These are phyloP conservation scores for Picea sitchensis DNA, from an alignment of 75 land plant genomes.

Conservation along the genomic window DNA sequence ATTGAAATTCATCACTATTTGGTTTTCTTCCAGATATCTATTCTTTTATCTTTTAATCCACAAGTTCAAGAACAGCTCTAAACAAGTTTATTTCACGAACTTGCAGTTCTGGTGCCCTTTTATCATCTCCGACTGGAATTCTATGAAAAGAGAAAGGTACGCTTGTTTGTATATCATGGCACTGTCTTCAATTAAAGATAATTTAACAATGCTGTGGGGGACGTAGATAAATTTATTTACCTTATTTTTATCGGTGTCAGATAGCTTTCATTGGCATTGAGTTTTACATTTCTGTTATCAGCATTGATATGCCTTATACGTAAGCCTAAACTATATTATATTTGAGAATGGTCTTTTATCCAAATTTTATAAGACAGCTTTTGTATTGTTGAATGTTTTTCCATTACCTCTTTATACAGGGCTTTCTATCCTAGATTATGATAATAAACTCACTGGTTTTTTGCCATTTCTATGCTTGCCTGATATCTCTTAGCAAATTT, in stretches of 20 bases:
- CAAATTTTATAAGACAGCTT: too few species aligned
- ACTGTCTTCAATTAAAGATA: too few species aligned
- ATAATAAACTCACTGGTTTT: not conserved
- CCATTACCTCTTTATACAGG: not conserved
- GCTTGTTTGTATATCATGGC: too few species aligned
- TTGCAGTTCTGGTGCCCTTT: slow-evolving; percentile 86
- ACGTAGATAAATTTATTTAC: too few species aligned
- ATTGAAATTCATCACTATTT: slow-evolving; percentile 2
- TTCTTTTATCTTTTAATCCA: not conserved
- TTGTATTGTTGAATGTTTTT: not conserved
- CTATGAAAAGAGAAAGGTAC: slow-evolving; percentile 89
- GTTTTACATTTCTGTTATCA: too few species aligned
- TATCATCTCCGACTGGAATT: slow-evolving; percentile 67
- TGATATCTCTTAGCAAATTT: too few species aligned
- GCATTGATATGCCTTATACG: too few species aligned
- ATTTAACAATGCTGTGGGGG: too few species aligned
- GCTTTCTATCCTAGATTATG: not conserved
- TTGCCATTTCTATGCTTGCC: not conserved
- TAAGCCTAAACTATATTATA: too few species aligned
- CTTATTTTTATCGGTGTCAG: too few species aligned
- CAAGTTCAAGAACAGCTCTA: not conserved
- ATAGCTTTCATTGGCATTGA: too few species aligned
- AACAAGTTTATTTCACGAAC: not conserved
- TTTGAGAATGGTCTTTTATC: too few species aligned
- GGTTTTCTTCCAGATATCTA: not conserved